phyloP scores from a whole-genome alignment of 352 stramenopile genomes.

The Phytophthora constricta region DNA sequence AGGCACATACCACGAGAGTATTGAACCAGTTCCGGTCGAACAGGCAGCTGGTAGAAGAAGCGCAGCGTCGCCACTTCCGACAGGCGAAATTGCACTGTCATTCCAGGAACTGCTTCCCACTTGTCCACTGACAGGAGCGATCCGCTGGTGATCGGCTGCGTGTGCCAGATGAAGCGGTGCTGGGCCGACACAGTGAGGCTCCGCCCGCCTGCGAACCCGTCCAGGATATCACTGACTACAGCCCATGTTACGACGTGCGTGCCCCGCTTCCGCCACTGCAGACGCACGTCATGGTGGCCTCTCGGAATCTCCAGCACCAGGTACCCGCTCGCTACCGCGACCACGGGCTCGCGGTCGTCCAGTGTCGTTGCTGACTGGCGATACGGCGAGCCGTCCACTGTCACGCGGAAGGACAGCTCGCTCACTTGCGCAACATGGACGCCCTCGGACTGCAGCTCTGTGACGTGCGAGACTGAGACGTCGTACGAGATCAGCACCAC shows the following conservation, averaged over 20 bases:
- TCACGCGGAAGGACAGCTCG: slow-evolving; percentile 70
- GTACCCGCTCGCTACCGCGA: slow-evolving; percentile 63
- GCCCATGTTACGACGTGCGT: slow-evolving; percentile 57
- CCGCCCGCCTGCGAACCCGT: slow-evolving; percentile 71
- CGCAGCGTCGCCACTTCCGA: slow-evolving; percentile 53
- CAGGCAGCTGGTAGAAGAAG: slow-evolving; percentile 81
- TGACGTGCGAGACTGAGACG: slow-evolving; percentile 60
- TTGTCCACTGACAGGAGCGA: slow-evolving; percentile 50
- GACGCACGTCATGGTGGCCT: slow-evolving; percentile 52
- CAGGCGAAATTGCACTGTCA: slow-evolving; percentile 59
- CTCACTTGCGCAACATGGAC: slow-evolving; percentile 37
- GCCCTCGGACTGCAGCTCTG: slow-evolving; percentile 13
- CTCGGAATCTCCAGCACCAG: slow-evolving; percentile 59
- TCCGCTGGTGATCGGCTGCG: slow-evolving; percentile 53
- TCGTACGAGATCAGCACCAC: slow-evolving; percentile 77
- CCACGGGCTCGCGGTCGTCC: slow-evolving; percentile 62
- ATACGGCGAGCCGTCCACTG: slow-evolving; percentile 59
- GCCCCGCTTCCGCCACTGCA: slow-evolving; percentile 80
- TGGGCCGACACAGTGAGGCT: slow-evolving; percentile 71
- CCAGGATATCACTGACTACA: slow-evolving; percentile 62
- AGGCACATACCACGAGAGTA: slow-evolving; percentile 55
- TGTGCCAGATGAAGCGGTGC: slow-evolving; percentile 73
- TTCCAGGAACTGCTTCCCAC: slow-evolving; percentile 67
- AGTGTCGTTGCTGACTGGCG: slow-evolving; percentile 72
- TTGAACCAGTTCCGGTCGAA: slow-evolving; percentile 58